Base-by-base conservation (phyloP, 805 yeast species). In the Metschnikowia orientalis region DNA sequence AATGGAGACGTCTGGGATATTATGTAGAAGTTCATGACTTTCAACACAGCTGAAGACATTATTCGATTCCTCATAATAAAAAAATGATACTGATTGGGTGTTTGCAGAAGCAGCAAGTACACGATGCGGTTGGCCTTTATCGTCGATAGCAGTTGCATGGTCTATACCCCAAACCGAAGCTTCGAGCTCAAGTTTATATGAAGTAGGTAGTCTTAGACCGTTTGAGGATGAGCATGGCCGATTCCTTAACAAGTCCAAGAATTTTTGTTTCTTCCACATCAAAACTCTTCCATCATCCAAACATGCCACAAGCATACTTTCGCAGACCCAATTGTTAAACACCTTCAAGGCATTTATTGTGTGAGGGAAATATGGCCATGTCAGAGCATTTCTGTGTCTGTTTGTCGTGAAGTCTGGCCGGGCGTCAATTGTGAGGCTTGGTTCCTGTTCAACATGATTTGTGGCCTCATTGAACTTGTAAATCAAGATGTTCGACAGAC, bases 101-200 rank as follows among this genome's bases (percentile, higher is more conserved):
- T 80, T 80, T 41, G 77, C 83, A 1, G 82, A 70, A 0, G 69
- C 65, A 0, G 60, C 73, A 9, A 79, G 40, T 25, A 72, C 34
- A 34, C 61, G 49, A 22, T 53, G 60, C 27, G 40, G 18, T 3
- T 44, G 47, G 7, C 50, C 53, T 5, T 28, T 7, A 4, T 26
- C 12, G 14, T 42, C 50, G 5, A 25, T 18, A 17, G 48, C 47
- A 2, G 47, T 28, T n/a, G 53, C 42, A 23, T 71, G 53, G 45
- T 77, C 83, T 12, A 76, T 44, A 0, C 85, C 84, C 88, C 88
- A 81, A 2, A 70, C 75, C 1, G 82, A 75, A 2, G 70, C 54
- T 19, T 53, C 57, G 3, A 71, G 34, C 16, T 44, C 48, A 21
- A 55, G 46, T 6, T 26, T 12, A 16, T 22, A 18, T 13, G 51